These are phyloP conservation scores for Talaromyces sp. DNA, from an alignment of 2,329 filamentous ascomycete genomes.

Conservation along the genomic window DNA sequence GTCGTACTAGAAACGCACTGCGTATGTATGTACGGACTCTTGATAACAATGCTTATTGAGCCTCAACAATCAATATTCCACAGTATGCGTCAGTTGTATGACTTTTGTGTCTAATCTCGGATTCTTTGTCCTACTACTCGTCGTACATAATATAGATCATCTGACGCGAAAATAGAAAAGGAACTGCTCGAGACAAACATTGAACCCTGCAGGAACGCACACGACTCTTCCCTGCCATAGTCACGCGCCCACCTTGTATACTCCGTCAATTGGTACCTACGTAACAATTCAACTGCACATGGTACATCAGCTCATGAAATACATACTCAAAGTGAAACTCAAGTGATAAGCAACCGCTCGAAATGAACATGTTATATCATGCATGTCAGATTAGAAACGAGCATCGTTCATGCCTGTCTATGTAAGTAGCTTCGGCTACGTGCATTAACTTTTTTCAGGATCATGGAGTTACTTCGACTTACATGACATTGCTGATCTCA, in stretches of 20 bases:
- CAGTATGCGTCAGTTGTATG: not conserved
- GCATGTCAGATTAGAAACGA: not conserved
- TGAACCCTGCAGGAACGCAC: not conserved
- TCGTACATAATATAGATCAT: not conserved
- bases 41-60: constrained; percentile 2
- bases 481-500: not conserved
- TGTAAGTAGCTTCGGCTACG: not conserved
- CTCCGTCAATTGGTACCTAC: not conserved
- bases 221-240: not conserved
- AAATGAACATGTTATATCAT: not conserved
- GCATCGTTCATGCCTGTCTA: constrained; percentile 7
- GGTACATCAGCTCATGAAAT: not conserved
- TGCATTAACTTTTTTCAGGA: constrained; percentile 9
- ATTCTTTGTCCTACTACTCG: not conserved
- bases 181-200: not conserved
- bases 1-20: not conserved
- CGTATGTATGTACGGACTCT: not conserved
- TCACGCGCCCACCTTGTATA: not conserved
- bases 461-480: not conserved
- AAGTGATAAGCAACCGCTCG: not conserved
- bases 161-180: not conserved
- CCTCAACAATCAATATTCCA: not conserved
- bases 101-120: not conserved
- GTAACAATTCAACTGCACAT: not conserved
- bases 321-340: not conserved